A percentile compares a stretch with the other conserved stretches of the same genome.
These are phyloP conservation scores for Nidularia sp. DNA, from an alignment of 768 basidiomycete species.

Conservation along the genomic window DNA sequence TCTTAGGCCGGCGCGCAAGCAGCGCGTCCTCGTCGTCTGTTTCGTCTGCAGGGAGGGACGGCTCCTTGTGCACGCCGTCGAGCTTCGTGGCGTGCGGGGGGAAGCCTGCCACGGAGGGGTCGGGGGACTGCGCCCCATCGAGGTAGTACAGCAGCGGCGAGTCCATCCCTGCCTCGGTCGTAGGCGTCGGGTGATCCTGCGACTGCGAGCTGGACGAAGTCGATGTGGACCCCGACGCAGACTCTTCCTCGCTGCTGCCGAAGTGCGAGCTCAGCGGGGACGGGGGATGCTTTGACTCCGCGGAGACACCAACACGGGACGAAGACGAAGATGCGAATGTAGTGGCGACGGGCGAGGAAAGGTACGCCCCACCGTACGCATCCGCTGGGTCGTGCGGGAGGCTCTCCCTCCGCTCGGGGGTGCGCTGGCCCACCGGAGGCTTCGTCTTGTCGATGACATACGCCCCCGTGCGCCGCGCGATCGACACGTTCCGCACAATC, in stretches of 20 bases:
- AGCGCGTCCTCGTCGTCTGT: conserved; percentile 14
- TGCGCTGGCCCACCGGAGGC: not conserved
- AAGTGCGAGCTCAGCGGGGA: conserved; percentile 50
- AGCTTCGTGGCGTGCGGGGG: conserved; percentile 12
- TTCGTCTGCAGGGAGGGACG: conserved; percentile 11
- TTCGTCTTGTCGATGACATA: conserved; percentile 35
- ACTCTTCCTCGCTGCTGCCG: conserved; percentile 34
- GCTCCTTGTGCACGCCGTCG: conserved; percentile 21
- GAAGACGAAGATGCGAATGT: conserved; percentile 4
- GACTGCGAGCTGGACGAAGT: conserved; percentile 35
- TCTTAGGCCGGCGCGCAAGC: conserved; percentile 19
- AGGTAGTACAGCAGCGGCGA: conserved; percentile 32
- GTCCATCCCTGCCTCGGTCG: conserved; percentile 23
- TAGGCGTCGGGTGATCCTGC: conserved; percentile 36
- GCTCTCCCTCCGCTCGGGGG: not conserved
- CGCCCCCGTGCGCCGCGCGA: conserved; percentile 50
- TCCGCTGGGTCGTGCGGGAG: no score
- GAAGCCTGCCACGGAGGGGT: conserved; percentile 16
- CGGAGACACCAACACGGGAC: conserved; percentile 1
- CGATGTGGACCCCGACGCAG: conserved; percentile 27
- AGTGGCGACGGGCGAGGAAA: not conserved
- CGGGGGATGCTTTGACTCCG: conserved; percentile 21
- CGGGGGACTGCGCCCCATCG: conserved; percentile 22
- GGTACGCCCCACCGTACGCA: not conserved
- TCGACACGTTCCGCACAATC: conserved; percentile 40